Percentiles rank a stretch among this genome's conserved stretches.
Conservation (phyloP, 2,329 filamentous ascomycete genomes). For the Harringtonia aguacate region DNA sequence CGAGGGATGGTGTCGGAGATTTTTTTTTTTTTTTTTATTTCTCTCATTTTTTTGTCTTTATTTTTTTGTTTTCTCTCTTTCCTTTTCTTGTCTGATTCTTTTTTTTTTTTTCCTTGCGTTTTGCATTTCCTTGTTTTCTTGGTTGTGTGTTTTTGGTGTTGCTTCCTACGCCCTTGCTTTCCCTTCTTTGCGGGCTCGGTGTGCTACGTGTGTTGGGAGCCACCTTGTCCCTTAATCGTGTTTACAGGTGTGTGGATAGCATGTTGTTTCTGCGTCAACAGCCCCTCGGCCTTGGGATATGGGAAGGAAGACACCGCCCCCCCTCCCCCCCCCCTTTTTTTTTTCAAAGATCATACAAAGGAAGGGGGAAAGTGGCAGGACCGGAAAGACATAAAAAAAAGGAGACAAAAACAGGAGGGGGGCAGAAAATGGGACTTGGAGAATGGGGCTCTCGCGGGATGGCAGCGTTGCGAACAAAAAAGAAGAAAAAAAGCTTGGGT, state of each 20-base stretch:
- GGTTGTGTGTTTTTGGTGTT: not conserved
- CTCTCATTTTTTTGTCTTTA: constrained; percentile 4
- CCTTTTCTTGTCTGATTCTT: not conserved
- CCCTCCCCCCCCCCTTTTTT: not conserved
- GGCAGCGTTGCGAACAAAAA: not conserved
- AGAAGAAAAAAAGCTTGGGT: not conserved
- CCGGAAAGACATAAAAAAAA: constrained; percentile 3
- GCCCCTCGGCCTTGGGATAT: not conserved
- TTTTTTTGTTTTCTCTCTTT: constrained; percentile 5
- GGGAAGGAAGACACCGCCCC: too few relatives aligned
- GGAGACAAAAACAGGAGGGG: constrained; percentile 1
- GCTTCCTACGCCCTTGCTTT: not conserved
- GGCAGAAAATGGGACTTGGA: not conserved
- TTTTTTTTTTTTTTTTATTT: constrained; percentile 5
- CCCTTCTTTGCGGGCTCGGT: not conserved
- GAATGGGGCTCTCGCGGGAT: not conserved
- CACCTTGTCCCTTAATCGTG: not conserved
- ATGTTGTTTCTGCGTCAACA: not conserved
- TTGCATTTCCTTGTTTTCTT: not conserved
- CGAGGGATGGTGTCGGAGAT: constrained; percentile 13
- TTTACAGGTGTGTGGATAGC: not conserved
- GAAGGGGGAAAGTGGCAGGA: too few relatives aligned
- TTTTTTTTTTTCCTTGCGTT: not conserved
- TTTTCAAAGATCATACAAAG: not conserved
- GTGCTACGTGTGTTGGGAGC: not conserved